phyloP scores from a whole-genome alignment of 78 protist species.

The Cavenderia fasciculata region DNA sequence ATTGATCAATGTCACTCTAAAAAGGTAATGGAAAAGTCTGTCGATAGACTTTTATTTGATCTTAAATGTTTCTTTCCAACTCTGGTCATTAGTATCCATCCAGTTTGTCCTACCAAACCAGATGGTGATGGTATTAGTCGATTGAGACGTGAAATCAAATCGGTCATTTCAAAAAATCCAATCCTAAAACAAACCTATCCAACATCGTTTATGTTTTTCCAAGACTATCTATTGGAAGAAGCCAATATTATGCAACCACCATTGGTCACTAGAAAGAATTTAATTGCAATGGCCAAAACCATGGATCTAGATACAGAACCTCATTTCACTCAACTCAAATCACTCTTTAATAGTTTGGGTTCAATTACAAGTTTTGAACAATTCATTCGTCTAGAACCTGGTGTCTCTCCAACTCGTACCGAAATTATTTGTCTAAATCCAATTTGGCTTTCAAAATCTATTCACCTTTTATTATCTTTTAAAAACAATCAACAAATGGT shows the following conservation, averaged over 20 bases:
- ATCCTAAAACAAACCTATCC: conserved; percentile 59
- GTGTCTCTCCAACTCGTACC: conserved; percentile 40
- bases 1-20: conserved; percentile 22
- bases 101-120: conserved; percentile 1
- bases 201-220: conserved; percentile 47
- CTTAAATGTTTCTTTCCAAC: conserved; percentile 13
- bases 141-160: conserved; percentile 35
- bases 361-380: conserved; percentile 55
- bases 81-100: background rate
- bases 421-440: conserved; percentile 65
- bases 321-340: conserved; percentile 65
- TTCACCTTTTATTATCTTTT: conserved; percentile 28
- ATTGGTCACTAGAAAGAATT: conserved; percentile 16
- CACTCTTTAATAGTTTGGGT: conserved; percentile 47
- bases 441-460: conserved; percentile 52
- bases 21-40: conserved; percentile 12
- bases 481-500: background rate
- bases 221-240: conserved; percentile 60
- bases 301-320: conserved; percentile 72
- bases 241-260: conserved; percentile 65
- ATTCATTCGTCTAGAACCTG: conserved; percentile 55
- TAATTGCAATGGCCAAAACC: conserved; percentile 51
- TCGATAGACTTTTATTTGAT: background rate
- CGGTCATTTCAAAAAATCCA: conserved; percentile 36
- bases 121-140: conserved; percentile 55